Base-by-base conservation (phyloP, 1,284 basidiomycete genomes). In the Ustilago lituana region DNA sequence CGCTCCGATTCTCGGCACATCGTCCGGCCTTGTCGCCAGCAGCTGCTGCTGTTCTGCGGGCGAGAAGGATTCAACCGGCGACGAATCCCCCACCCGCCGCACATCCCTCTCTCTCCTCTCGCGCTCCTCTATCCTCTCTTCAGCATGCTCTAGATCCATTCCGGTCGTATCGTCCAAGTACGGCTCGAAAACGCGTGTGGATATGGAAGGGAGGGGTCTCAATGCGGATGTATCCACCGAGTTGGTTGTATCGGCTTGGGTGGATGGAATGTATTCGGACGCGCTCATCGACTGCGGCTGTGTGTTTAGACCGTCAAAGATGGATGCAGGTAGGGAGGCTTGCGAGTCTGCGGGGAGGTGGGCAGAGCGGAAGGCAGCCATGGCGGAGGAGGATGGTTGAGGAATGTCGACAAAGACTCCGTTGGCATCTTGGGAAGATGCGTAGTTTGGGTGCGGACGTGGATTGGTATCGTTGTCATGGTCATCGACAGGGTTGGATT, bases 151-250 rank as follows among this genome's bases (percentile, higher is more conserved):
- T 3, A 71, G 33, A 6, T 54, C 48, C 55, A 67, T 41, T 12
- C 63, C 63, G 4, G 63, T 71, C 0, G 63, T 62, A 19, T 71
- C 55, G 32, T 71, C 68, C 3, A 71, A 43, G 20, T 20, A 71
- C 11, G 68, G 68, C 32, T 52, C 51, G 24, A 71, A 71, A 3
- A 53, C 68, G 1, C 38, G 38, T n/a, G 52, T 35, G 5, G 63
- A 51, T 7, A 71, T 55, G 5, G 32, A 36, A 10, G 62, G 63
- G 0, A 71, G 27, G 0, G 63, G 63, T 3, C 45, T 20, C 48
- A 70, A 10, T 15, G n/a, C 41, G 1, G 51, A 20, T 14, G 44
- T 1, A 1, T 39, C 40, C 4, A 32, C 23, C 9, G 40, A 41
- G 5, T 29, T 23, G 3, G 57, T 49, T 7, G 41, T 46, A 35